Percentiles rank a stretch among this genome's conserved stretches.
Evolutionary conservation across 805 yeast species (phyloP).

Genomic region (Wickerhamiella parazyma): DNA sequence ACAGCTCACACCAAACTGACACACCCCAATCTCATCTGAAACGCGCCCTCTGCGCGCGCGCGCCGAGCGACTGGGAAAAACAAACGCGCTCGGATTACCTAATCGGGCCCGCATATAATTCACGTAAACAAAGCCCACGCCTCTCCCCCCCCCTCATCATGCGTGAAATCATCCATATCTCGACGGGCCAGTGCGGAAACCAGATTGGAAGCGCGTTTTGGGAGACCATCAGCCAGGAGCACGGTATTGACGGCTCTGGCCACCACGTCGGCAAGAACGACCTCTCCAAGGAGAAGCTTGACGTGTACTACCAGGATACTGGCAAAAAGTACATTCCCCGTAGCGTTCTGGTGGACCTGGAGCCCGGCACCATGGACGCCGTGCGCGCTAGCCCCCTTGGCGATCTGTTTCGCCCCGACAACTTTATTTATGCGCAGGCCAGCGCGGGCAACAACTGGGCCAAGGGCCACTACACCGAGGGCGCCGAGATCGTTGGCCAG

Average conservation of each 20-base stretch:
- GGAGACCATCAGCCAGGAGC: slow-evolving; percentile 28
- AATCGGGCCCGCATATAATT: not conserved
- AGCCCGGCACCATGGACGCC: slow-evolving; percentile 85
- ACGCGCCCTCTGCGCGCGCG: not conserved
- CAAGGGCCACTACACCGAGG: slow-evolving; percentile 93
- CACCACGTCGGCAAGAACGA: slow-evolving; percentile 19
- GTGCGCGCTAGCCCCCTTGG: slow-evolving; percentile 71
- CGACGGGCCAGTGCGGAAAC: slow-evolving; percentile 66
- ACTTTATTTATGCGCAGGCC: slow-evolving; percentile 76
- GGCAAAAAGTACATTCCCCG: slow-evolving; percentile 88
- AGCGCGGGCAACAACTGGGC: slow-evolving; percentile 98
- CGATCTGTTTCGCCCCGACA: slow-evolving; percentile 82
- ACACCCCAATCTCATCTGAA: too few relatives aligned
- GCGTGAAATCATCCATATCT: slow-evolving; percentile 51
- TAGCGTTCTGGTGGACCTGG: slow-evolving; percentile 84
- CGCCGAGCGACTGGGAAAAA: too few relatives aligned
- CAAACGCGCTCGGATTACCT: not conserved
- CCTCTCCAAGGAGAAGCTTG: slow-evolving; percentile 38
- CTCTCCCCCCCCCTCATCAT: not conserved
- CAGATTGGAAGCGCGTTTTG: slow-evolving; percentile 31
- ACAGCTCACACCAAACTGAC: not conserved
- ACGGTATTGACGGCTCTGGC: slow-evolving; percentile 26
- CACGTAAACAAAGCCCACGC: not conserved
- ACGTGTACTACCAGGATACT: slow-evolving; percentile 66
- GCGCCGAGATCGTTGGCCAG: slow-evolving; percentile 87